These are phyloP conservation scores for Scutellaria minor DNA, from an alignment of 257 asterid genomes.

Conservation along the genomic window DNA sequence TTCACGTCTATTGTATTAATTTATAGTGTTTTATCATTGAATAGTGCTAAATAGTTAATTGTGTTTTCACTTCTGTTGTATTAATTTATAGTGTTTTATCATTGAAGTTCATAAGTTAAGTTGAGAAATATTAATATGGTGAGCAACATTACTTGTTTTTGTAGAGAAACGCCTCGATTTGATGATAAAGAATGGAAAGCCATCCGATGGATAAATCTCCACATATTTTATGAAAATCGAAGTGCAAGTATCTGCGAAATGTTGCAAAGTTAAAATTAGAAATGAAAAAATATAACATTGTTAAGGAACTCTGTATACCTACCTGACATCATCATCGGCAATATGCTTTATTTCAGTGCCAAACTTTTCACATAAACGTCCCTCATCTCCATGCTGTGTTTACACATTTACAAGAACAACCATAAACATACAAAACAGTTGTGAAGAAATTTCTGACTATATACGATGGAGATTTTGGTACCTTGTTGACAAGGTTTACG, in stretches of 20 bases:
- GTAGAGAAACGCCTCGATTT: constrained; percentile 68
- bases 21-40: no score
- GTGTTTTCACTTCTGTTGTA: no score
- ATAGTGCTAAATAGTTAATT: no score
- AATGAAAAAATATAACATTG: no score
- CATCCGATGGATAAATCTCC: constrained; percentile 84
- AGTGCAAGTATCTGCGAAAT: constrained; percentile 79
- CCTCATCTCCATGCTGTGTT: constrained; percentile 91
- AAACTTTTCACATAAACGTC: constrained; percentile 66
- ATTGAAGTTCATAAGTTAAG: no score
- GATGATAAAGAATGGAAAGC: constrained; percentile 86
- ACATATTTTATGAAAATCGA: constrained; percentile 93
- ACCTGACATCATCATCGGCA: constrained; percentile 75
- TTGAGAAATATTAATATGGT: not conserved
- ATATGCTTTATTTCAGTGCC: constrained; percentile 67
- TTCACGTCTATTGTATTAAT: no score
- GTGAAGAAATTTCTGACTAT: not conserved
- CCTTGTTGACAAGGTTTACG: constrained; percentile 86
- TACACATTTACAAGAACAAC: constrained; percentile 25
- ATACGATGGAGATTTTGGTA: constrained; percentile 30
- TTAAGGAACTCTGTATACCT: constrained; percentile 25
- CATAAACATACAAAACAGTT: no score
- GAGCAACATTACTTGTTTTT: constrained; percentile 62
- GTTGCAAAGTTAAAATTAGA: constrained; percentile 23
- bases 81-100: no score